These are phyloP conservation scores for Diaporthe eres DNA, from an alignment of 2,329 filamentous ascomycete genomes.

Conservation along the genomic window DNA sequence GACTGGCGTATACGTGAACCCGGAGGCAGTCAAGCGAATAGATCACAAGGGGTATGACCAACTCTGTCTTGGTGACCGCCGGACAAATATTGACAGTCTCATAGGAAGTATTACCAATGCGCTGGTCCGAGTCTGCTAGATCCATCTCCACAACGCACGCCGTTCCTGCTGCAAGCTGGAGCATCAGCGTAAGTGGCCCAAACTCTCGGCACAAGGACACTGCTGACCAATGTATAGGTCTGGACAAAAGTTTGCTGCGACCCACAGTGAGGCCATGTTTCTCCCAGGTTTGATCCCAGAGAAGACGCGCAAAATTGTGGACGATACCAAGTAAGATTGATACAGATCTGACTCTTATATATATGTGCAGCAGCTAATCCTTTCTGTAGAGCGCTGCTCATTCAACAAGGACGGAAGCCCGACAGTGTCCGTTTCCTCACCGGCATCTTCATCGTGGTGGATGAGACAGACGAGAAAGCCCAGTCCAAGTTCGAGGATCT, in stretches of 20 bases:
- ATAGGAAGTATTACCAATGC: constrained; percentile 36
- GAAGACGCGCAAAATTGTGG: constrained; percentile 22
- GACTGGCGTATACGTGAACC: constrained; percentile 19
- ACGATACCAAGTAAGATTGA: constrained; percentile 8
- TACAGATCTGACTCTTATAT: no score
- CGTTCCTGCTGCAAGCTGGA: constrained; percentile 37
- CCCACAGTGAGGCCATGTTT: constrained; percentile 38
- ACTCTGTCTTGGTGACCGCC: fast-evolving
- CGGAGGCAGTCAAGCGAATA: constrained; percentile 13
- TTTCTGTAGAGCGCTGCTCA: not conserved
- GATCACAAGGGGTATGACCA: constrained; percentile 19
- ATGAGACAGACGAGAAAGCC: constrained; percentile 36
- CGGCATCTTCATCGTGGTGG: constrained; percentile 36
- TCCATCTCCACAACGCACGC: constrained; percentile 38
- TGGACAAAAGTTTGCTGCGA: constrained; percentile 31
- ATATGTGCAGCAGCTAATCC: not conserved
- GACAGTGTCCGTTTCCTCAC: constrained; percentile 29
- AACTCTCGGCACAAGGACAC: no score
- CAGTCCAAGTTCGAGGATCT: constrained; percentile 32
- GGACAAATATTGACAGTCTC: not conserved
- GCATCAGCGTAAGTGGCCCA: constrained; percentile 19
- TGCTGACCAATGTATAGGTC: constrained; percentile 2
- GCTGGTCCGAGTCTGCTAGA: constrained; percentile 33
- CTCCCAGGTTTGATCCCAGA: constrained; percentile 29
- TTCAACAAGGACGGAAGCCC: not conserved